A percentile compares a stretch with the other conserved stretches of the same genome.
These are phyloP conservation scores for Trichoderma sp. DNA, from an alignment of 2,329 filamentous ascomycete species.

Conservation along the genomic window DNA sequence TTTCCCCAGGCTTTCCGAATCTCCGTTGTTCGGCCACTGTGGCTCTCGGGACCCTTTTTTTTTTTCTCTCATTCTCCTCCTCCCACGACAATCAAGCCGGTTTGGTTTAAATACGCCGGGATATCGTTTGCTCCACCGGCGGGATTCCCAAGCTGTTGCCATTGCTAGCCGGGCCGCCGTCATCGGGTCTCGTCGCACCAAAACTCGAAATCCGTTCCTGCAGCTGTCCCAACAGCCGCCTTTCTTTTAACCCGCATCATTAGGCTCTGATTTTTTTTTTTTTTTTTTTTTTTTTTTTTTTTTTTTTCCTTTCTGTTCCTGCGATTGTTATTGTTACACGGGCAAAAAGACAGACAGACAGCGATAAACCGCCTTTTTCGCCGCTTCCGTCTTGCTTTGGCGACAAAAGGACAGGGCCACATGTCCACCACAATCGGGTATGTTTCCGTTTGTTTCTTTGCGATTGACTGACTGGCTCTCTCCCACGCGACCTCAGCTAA, in stretches of 20 bases:
- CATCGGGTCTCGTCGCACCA: not conserved
- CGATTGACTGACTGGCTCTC: not conserved
- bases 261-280: not conserved
- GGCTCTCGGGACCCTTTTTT: constrained; percentile 4
- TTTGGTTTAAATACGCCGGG: not conserved
- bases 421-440: constrained; percentile 21
- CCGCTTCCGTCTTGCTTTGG: not conserved
- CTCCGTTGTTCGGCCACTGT: constrained; percentile 3
- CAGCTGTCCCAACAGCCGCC: not conserved
- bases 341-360: not conserved
- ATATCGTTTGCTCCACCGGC: constrained; percentile 1
- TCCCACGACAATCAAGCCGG: not conserved
- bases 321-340: not conserved
- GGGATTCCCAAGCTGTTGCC: constrained; percentile 1
- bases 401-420: constrained; percentile 2
- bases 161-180: constrained; percentile 15
- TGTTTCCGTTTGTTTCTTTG: not conserved
- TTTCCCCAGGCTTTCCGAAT: not conserved
- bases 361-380: not conserved
- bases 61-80: not conserved
- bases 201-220: not conserved
- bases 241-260: not conserved
- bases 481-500: not conserved
- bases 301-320: not conserved
- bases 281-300: not conserved